phyloP scores from a whole-genome alignment of 805 yeast species.

The Pichia heedii region DNA sequence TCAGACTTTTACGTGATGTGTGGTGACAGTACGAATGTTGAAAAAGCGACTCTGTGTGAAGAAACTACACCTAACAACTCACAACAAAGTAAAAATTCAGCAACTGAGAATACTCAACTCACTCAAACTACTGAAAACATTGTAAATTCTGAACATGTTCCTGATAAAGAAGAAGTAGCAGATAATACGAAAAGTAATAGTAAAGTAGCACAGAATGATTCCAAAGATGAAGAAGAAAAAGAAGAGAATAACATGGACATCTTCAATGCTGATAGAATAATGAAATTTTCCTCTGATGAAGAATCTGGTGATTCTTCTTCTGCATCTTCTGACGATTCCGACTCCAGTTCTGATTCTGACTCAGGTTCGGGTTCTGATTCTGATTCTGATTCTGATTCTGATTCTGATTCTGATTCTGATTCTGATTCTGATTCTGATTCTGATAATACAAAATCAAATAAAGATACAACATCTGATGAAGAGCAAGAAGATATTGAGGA shows the following conservation, averaged over 20 bases:
- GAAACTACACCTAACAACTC: not conserved
- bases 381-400: conserved; percentile 1
- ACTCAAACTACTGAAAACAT: too few relatives aligned
- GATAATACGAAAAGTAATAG: too few relatives aligned
- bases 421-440: conserved; percentile 20
- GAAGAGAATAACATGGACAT: conserved; percentile 5
- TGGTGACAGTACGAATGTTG: too few relatives aligned
- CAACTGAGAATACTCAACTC: not conserved
- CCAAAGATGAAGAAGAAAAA: not conserved
- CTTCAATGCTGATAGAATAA: conserved; percentile 14
- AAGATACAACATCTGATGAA: conserved; percentile 13
- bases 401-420: conserved; percentile 17
- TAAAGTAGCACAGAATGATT: too few relatives aligned
- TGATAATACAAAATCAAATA: too few relatives aligned
- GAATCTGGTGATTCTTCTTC: not conserved
- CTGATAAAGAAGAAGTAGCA: too few relatives aligned
- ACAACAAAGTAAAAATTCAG: not conserved
- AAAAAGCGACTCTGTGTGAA: too few relatives aligned
- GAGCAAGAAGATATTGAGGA: conserved; percentile 18
- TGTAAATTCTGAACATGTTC: too few relatives aligned
- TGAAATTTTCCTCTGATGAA: conserved; percentile 20
- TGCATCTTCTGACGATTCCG: not conserved
- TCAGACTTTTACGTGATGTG: too few relatives aligned
- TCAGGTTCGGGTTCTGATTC: not conserved
- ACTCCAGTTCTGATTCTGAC: not conserved